A percentile compares a stretch with the other conserved stretches of the same genome.
phyloP scores from a whole-genome alignment of 1,284 basidiomycete species.

The Pseudozyma flocculosa region DNA sequence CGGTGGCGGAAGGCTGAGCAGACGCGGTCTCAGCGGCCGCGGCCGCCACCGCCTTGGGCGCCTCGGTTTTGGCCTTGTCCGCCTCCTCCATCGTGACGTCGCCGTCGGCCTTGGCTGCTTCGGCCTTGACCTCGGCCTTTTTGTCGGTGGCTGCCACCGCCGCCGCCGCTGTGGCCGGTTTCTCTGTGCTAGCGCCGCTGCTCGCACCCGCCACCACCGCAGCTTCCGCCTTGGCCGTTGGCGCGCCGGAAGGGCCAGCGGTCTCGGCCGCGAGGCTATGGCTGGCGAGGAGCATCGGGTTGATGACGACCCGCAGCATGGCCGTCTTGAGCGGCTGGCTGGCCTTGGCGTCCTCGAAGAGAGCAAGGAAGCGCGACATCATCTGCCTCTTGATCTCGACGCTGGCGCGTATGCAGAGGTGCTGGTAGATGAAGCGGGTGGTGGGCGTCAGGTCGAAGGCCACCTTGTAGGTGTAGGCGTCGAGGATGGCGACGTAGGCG shows the following conservation, averaged over 20 bases:
- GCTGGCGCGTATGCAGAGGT: conserved; percentile 68
- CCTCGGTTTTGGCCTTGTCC: conserved; percentile 1
- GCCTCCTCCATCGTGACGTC: conserved; percentile 7
- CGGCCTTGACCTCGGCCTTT: conserved; percentile 60
- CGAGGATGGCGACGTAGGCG: conserved; percentile 82
- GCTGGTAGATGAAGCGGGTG: conserved; percentile 84
- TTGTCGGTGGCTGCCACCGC: conserved; percentile 40
- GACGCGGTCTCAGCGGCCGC: too few relatives aligned
- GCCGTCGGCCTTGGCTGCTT: conserved; percentile 1
- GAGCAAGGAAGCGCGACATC: conserved; percentile 78
- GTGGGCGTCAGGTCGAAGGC: conserved; percentile 78
- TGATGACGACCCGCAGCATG: conserved; percentile 82
- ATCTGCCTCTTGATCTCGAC: conserved; percentile 76
- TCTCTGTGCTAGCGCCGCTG: conserved; percentile 1
- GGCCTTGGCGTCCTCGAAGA: conserved; percentile 72
- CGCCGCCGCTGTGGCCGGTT: conserved; percentile 2
- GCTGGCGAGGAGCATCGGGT: conserved; percentile 76
- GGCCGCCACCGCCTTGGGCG: background rate
- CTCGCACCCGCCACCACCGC: conserved; percentile 1
- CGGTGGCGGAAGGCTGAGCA: too few relatives aligned
- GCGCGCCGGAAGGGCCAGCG: background rate
- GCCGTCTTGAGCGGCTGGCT: conserved; percentile 80
- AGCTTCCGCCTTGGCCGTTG: conserved; percentile 5
- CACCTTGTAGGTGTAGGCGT: conserved; percentile 76
- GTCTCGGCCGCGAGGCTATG: background rate